Evolutionary conservation across 75 land plant genomes (phyloP), one percentile per base, ranked within the genome.

Genomic region (Pseudotsuga menziesii): DNA sequence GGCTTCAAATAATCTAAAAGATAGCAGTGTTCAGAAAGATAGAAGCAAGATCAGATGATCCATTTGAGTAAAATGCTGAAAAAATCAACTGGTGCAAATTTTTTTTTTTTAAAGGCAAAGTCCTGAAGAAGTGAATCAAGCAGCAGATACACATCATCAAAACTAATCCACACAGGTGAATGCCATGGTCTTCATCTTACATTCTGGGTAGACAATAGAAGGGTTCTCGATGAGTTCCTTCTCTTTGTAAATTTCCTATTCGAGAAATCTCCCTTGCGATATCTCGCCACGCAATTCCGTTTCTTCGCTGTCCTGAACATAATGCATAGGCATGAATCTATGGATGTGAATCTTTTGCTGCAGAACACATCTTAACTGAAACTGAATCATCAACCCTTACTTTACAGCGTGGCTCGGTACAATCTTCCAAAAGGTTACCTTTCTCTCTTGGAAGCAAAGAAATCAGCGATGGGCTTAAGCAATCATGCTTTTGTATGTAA

Each of bases 251-350:
- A 93, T 92, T 54, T 91, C 94, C 7, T 96, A 91, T 14, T 88
- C 82, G 48, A 93, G 76, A 74, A n/a, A 91, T 82, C 80, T 93
- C 88, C 60, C 74, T 82, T 16, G 94, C 76, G 92, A 91, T 89
- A 14, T 87, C 79, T 64, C 84, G 80, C 98, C 98, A 95, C 36
- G 88, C 88, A 61, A 95, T 85, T 69, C 95, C 93, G 12, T 89
- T 88, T 93, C 89, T 95, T 94, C 20, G 98, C 98, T 29, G 98
- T 93, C 76, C 98, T 95, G 88, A 60, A 22, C 23, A 60, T 20
- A 60, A 60, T 60, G 23, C n/a, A 19, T 23, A 60, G 5, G 22
- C 61, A 60, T 69, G 48, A 69, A 20, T 41, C 52, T 41, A n/a
- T 69, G 52, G 11, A 11, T 41, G 19, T 69, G 19, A 32, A 64